Conservation (phyloP, 108 stramenopile species). For the Schizochytrium sp. region DNA sequence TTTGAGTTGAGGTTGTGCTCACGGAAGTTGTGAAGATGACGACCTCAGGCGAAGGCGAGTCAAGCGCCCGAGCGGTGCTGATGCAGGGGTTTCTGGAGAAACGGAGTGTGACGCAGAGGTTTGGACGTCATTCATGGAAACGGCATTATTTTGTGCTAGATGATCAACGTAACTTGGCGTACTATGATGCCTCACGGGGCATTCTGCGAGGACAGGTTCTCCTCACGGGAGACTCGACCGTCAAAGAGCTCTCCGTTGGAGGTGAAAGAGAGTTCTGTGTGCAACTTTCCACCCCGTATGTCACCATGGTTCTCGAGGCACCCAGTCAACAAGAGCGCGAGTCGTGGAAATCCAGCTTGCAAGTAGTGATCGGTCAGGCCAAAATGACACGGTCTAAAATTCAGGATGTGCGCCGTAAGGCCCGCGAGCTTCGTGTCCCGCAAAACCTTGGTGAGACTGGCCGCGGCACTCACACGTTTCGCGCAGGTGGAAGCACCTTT, state of each 20-base stretch:
- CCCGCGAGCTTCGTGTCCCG: conserved; percentile 9
- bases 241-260: not conserved
- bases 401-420: not conserved
- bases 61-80: conserved; percentile 35
- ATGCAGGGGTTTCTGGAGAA: conserved; percentile 54
- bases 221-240: conserved; percentile 2
- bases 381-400: not conserved
- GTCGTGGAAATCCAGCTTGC: not conserved
- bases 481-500: conserved; percentile 48
- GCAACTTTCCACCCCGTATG: not conserved
- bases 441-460: conserved; percentile 59
- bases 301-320: conserved; percentile 24
- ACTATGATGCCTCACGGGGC: conserved; percentile 31
- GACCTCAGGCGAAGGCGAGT: not conserved
- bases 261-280: not conserved
- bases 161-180: conserved; percentile 29
- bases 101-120: not conserved
- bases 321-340: not conserved
- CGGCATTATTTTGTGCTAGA: conserved; percentile 56
- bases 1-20: too few relatives aligned
- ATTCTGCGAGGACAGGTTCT: conserved; percentile 34
- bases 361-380: not conserved
- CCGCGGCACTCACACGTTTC: conserved; percentile 57
- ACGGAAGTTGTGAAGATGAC: not conserved
- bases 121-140: conserved; percentile 49